Evolutionary conservation across 345 rosid species (phyloP), one percentile per base, ranked within the genome.

Genomic region (Populus ilicifolia): DNA sequence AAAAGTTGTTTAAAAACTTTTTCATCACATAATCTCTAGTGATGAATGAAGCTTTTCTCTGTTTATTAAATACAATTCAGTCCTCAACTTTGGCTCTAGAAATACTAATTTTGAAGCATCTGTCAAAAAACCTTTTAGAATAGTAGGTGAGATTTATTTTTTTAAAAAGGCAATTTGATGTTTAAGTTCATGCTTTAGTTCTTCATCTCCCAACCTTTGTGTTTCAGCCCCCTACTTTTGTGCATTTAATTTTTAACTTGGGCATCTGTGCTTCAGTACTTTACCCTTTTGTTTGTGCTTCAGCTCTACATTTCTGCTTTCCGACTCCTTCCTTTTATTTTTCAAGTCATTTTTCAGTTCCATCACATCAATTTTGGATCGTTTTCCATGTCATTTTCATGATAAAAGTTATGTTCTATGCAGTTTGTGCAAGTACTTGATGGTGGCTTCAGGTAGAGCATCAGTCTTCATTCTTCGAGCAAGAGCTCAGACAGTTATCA

Each of bases 401-500:
- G 75, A 82, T 77, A 25, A 41, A 73, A 29, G 41, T 76, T 30
- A 64, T 14, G 5, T 67, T 73, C 50, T 48, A 21, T 82, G 86
- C 87, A 89, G 97, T 83, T 87, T 92, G 80, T 89, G 92, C 85
- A 92, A 91, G 84, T 91, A 92, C 77, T 68, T 92, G 84, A 89
- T 86, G 91, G 88, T 92, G 70, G 95, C 95, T 71, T 87, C 89
- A 14, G 97, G 97, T 74, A 89, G 86, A 81, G 89, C 90, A 70
- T 87, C 97, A 0, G 86, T 89, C 56, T 92, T 84, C 81, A 79
- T 90, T 72, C 87, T 64, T 44, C 82, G 77, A 77, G 74, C 84
- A 48, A 86, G 43, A 84, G 43, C 82, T 50, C 77, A 74, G 77
- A 80, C 33, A 77, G 78, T 77, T 4, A 83, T 88, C 75, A 89